Conservation (phyloP, 2,329 filamentous ascomycete species). For the Ceratocystis alfenasii region DNA sequence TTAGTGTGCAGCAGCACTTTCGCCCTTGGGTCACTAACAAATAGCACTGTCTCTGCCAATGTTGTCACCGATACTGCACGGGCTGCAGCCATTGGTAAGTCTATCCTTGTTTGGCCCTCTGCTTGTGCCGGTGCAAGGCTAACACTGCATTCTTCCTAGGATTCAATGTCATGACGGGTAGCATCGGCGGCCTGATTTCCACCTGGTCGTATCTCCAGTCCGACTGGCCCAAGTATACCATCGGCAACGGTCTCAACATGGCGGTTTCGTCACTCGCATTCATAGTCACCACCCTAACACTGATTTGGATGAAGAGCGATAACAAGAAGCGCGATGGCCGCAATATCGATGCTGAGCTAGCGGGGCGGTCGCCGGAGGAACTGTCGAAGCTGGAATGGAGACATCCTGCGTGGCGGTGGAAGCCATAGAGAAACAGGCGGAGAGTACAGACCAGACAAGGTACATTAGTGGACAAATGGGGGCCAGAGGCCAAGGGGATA, state of each 20-base stretch:
- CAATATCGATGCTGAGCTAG: constrained; percentile 45
- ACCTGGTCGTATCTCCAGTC: constrained; percentile 53
- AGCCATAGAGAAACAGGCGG: constrained; percentile 21
- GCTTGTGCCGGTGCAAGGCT: background rate
- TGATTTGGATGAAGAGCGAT: constrained; percentile 50
- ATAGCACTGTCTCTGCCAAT: constrained; percentile 51
- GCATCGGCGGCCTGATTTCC: constrained; percentile 48
- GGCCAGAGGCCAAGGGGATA: background rate
- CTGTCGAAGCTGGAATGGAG: constrained; percentile 54
- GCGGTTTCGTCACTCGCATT: constrained; percentile 48
- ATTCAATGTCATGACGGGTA: constrained; percentile 48
- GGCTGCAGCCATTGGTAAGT: constrained; percentile 48
- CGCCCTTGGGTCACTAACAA: constrained; percentile 48
- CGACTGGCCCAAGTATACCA: constrained; percentile 53
- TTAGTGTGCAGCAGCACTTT: constrained; percentile 50
- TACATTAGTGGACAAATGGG: too few species aligned
- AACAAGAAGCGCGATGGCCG: constrained; percentile 47
- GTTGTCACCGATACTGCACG: constrained; percentile 54
- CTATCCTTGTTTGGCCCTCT: constrained; percentile 21
- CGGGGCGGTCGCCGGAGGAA: constrained; percentile 41
- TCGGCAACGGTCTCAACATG: constrained; percentile 60
- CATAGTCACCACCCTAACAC: constrained; percentile 37
- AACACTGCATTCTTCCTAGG: background rate
- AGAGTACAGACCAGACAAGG: too few species aligned
- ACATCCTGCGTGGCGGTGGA: constrained; percentile 56